Percentiles rank a stretch among this genome's conserved stretches.
These are phyloP conservation scores for Cyberlindnera saturnus DNA, from an alignment of 805 yeast species.

Conservation along the genomic window DNA sequence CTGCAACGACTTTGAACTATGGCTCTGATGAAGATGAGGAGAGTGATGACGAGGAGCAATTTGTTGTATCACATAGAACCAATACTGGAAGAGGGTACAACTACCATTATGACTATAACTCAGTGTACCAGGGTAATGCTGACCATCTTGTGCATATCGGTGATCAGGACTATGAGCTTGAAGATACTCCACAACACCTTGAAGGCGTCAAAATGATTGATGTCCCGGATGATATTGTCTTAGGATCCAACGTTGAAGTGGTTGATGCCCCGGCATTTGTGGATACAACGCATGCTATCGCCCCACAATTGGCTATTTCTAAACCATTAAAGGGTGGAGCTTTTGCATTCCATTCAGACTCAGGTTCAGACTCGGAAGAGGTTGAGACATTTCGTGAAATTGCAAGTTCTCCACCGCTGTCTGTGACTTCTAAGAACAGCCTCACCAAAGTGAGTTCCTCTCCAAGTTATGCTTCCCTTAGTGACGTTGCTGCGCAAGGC, in stretches of 20 bases:
- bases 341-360: conserved; percentile 9
- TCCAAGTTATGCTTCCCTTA: conserved; percentile 39
- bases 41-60: conserved; percentile 34
- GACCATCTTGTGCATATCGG: conserved; percentile 16
- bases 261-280: conserved; percentile 10
- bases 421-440: conserved; percentile 5
- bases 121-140: conserved; percentile 56
- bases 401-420: conserved; percentile 2
- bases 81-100: conserved; percentile 70
- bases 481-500: conserved; percentile 46
- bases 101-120: conserved; percentile 73
- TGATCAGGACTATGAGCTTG: conserved; percentile 14
- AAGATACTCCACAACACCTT: conserved; percentile 20
- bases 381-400: neutral
- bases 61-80: conserved; percentile 67
- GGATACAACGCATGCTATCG: neutral
- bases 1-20: conserved; percentile 80
- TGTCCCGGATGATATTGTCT: conserved; percentile 24
- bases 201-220: conserved; percentile 24
- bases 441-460: conserved; percentile 19
- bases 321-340: conserved; percentile 4
- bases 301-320: neutral
- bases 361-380: conserved; percentile 24
- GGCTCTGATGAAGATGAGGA: conserved; percentile 59
- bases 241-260: conserved; percentile 21